These are phyloP conservation scores for Penicillium sp. DNA, from an alignment of 2,329 filamentous ascomycete genomes.

Conservation along the genomic window DNA sequence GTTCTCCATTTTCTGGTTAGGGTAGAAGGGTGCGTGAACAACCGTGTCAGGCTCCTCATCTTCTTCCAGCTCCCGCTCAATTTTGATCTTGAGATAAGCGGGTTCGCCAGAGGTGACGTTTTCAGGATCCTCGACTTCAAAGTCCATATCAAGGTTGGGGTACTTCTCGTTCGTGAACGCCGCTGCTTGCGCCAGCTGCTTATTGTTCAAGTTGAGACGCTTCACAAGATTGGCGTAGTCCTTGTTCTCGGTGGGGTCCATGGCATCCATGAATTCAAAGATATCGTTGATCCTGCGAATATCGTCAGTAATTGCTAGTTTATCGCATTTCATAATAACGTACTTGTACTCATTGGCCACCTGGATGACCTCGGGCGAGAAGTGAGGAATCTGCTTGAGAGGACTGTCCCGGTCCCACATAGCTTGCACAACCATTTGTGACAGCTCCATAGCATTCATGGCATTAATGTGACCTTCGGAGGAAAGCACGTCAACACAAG, in stretches of 20 bases:
- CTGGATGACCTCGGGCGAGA: constrained; percentile 76
- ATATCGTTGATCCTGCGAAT: constrained; percentile 76
- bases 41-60: constrained; percentile 71
- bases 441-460: constrained; percentile 98
- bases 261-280: constrained; percentile 97
- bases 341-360: constrained; percentile 74
- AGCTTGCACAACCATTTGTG: constrained; percentile 96
- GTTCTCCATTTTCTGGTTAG: constrained; percentile 86
- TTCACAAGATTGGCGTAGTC: constrained; percentile 74
- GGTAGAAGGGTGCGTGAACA: constrained; percentile 95
- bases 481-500: constrained; percentile 89
- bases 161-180: constrained; percentile 95
- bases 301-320: constrained; percentile 27
- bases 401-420: constrained; percentile 99
- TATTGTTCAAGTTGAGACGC: constrained; percentile 71
- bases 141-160: constrained; percentile 87
- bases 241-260: constrained; percentile 90
- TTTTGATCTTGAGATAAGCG: constrained; percentile 74
- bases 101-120: constrained; percentile 75
- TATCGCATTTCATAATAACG: constrained; percentile 31
- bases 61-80: constrained; percentile 75
- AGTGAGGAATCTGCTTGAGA: constrained; percentile 96
- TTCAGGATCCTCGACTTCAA: constrained; percentile 76
- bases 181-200: constrained; percentile 81
- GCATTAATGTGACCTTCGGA: constrained; percentile 95